Conservation (phyloP, 495 filamentous ascomycete genomes). For the Trichoderma asperelloides region DNA sequence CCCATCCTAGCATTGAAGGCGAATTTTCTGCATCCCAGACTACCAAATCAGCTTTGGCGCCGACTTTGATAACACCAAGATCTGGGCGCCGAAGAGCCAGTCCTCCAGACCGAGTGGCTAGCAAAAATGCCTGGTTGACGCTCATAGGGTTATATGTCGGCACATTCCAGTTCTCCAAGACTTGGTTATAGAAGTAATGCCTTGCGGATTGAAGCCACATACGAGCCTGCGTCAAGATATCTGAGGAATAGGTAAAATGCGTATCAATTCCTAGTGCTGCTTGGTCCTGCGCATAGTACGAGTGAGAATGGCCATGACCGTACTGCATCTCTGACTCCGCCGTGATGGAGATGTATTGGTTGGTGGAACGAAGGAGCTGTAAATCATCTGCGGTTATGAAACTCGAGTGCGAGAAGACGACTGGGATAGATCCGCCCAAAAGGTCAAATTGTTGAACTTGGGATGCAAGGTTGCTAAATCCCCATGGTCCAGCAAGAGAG, state of each 20-base stretch:
- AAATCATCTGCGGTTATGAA: conserved; percentile 22
- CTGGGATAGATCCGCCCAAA: conserved; percentile 26
- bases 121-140: conserved; percentile 40
- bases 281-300: conserved; percentile 31
- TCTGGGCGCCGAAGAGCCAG: conserved; percentile 36
- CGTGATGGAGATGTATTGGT: conserved; percentile 37
- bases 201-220: conserved; percentile 35
- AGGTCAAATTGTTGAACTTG: conserved; percentile 21
- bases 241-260: conserved; percentile 34
- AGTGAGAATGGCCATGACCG: conserved; percentile 29
- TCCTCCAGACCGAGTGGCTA: conserved; percentile 39
- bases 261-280: conserved; percentile 38
- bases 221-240: conserved; percentile 37
- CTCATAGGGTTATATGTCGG: conserved; percentile 32
- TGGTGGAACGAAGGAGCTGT: conserved; percentile 23
- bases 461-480: conserved; percentile 23
- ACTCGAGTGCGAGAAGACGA: conserved; percentile 34
- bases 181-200: conserved; percentile 22
- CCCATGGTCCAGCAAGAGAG: conserved; percentile 26
- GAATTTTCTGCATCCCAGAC: conserved; percentile 36
- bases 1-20: conserved; percentile 39
- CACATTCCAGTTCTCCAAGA: conserved; percentile 28
- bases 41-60: conserved; percentile 41
- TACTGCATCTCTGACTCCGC: conserved; percentile 38
- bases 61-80: conserved; percentile 34